Evolutionary conservation across 2,329 filamentous ascomycete species (phyloP), one percentile per base, ranked within the genome.

Genomic region (Ascochyta viciae-villosae): DNA sequence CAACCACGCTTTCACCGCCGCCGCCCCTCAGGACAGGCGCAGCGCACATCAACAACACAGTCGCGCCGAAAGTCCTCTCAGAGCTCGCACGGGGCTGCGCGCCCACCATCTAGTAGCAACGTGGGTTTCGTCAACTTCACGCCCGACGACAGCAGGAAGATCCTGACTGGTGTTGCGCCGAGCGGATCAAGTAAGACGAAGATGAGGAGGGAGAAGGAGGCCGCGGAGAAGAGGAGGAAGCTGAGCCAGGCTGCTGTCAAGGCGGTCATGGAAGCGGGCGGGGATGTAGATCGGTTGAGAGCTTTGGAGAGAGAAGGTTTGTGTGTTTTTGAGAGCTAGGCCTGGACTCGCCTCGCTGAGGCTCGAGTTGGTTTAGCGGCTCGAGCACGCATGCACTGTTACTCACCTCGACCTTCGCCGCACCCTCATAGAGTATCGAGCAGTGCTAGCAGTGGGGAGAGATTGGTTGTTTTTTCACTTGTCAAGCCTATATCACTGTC

Each of bases 111-210:
- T 5, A 23, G 16, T 8, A 83, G 84, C 35, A 54, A 54, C n/a
- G 80, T 81, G 13, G 84, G 82, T 10, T 98, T 98, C 71, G 91
- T 96, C 61, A 98, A 98, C 76, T 96, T 90, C 77, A 97, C 93
- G 1, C 88, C 92, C 0, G 81, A 83, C 45, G 93, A 99, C 74
- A 88, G 87, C 67, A 80, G 84, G 13, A 86, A 89, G 71, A 88
- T 99, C 39, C 85, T 99, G 76, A 91, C 86, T 7, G 94, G 93
- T 5, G 95, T 99, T 12, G 95, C 95, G 41, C 94, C 94, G 0
- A 93, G 89, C 62, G 95, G 95, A 9, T 92, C 88, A 65, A 90
- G 87, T 64, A 98, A 98, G 84, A 98, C 95, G 8, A 97, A 97
- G 74, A 92, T 92, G n/a, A 81, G 92, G 51, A 81, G 95, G 46